Conservation (phyloP, 1,139 yeast species). For the Zygotorulaspora mrakii region DNA sequence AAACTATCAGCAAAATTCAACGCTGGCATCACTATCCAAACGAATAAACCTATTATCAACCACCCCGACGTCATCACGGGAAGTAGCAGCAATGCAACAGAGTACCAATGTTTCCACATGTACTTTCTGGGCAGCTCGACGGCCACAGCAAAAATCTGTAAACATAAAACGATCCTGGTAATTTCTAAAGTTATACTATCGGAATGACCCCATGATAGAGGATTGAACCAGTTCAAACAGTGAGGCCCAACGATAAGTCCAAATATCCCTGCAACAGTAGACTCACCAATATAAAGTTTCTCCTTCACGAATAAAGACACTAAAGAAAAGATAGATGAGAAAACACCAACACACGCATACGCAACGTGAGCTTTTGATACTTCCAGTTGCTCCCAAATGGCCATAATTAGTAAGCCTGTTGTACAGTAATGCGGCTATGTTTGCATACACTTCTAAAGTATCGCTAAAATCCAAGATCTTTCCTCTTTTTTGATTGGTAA, state of each 20-base stretch:
- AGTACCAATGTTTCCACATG: constrained; percentile 85
- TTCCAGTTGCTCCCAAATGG: constrained; percentile 39
- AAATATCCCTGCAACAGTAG: constrained; percentile 86
- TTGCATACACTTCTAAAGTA: constrained; percentile 1
- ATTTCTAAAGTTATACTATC: constrained; percentile 85
- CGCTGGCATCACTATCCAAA: constrained; percentile 84
- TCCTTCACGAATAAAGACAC: constrained; percentile 92
- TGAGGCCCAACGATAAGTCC: constrained; percentile 95
- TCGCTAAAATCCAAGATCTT: not conserved
- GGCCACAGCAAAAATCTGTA: constrained; percentile 96
- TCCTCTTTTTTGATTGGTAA: too few species aligned
- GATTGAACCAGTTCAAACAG: constrained; percentile 84
- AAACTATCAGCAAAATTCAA: constrained; percentile 73
- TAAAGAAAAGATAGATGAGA: constrained; percentile 79
- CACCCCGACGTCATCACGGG: constrained; percentile 97
- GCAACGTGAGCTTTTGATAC: constrained; percentile 74
- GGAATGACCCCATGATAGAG: constrained; percentile 85
- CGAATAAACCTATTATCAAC: constrained; percentile 80
- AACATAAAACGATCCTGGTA: constrained; percentile 80
- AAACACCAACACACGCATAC: constrained; percentile 89
- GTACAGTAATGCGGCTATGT: not conserved
- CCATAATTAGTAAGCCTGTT: constrained; percentile 6
- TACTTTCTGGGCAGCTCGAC: constrained; percentile 93
- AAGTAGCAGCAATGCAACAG: constrained; percentile 70
- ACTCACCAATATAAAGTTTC: constrained; percentile 87